Evolutionary conservation across 257 asterid genomes (phyloP).

Genomic region (Solanum chaucha): DNA sequence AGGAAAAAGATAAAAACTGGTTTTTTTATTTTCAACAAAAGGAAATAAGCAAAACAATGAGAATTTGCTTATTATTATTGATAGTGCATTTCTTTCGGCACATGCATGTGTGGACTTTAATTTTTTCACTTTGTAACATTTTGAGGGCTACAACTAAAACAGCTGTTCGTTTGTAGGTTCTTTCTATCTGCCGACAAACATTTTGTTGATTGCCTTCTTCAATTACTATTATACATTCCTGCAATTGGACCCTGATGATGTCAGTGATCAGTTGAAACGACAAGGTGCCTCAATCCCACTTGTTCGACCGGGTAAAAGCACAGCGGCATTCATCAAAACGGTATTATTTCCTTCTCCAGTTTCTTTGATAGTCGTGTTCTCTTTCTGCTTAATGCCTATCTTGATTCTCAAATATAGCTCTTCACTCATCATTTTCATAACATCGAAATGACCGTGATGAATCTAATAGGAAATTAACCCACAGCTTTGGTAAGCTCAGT

Average conservation of each 20-base stretch:
- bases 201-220: conserved; percentile 89
- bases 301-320: conserved; percentile 92
- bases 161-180: conserved; percentile 42
- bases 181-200: conserved; percentile 73
- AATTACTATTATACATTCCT: conserved; percentile 95
- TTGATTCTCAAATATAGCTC: not conserved
- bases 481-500: not conserved
- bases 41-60: not conserved
- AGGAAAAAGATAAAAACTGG: not conserved
- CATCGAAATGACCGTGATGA: not conserved
- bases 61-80: not conserved
- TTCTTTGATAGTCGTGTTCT: not conserved
- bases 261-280: conserved; percentile 93
- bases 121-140: not conserved
- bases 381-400: not conserved
- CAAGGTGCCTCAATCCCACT: conserved; percentile 99
- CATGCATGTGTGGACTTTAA: not conserved
- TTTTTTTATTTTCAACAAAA: not conserved
- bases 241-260: conserved; percentile 97
- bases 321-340: conserved; percentile 73
- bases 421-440: not conserved
- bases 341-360: conserved; percentile 20
- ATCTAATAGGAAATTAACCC: not conserved
- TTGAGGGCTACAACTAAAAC: not conserved
- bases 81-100: not conserved